Base-by-base conservation (phyloP, 805 yeast genomes). In the Cyberlindnera meyerae region DNA sequence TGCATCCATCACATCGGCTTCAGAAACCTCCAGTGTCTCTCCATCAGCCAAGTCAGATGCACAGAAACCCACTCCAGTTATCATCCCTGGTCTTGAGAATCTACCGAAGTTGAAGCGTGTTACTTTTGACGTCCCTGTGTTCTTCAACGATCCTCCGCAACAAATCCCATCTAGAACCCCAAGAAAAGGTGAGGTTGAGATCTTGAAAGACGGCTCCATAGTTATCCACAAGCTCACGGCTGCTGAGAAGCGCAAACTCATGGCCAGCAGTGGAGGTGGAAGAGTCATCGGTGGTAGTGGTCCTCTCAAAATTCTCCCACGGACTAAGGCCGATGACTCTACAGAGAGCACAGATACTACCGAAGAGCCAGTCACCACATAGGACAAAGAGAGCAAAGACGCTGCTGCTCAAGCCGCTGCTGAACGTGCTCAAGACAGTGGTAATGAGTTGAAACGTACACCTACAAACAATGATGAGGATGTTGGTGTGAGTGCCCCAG, bases 81-180 rank as follows among this genome's bases (percentile, higher is more conserved):
- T 42, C 18, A 56, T 58, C 9, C 74, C 74, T 2, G 74, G 74
- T 0, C 42, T 68, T 30, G 70, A 65, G 31, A 39, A 72, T 24
- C 29, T 66, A 1, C 61, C 61, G 34, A 52, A 57, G 6, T 43
- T 85, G 54, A 73, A 75, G 43, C 69, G 85, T 46, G 95, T 87
- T 5, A 70, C 81, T 0, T 89, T 89, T 62, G 86, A 88, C 3
- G 67, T 82, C 5, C 82, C 82, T 24, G 81, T 85, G 12, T 78
- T 86, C 51, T 74, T 72, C 24, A 72, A 73, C 43, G 96, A 89
- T 57, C 97, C 97, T 1, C 95, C 96, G 1, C 97, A 89, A 52
- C 96, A 88, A 55, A 83, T 89, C 40, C 97, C 97, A 3, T 82
- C 95, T 2, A 66, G 95, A 52, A 73, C 69, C 34, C 96, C 97